Evolutionary conservation across 352 stramenopile genomes (phyloP).

Genomic region (Plasmopara muralis): DNA sequence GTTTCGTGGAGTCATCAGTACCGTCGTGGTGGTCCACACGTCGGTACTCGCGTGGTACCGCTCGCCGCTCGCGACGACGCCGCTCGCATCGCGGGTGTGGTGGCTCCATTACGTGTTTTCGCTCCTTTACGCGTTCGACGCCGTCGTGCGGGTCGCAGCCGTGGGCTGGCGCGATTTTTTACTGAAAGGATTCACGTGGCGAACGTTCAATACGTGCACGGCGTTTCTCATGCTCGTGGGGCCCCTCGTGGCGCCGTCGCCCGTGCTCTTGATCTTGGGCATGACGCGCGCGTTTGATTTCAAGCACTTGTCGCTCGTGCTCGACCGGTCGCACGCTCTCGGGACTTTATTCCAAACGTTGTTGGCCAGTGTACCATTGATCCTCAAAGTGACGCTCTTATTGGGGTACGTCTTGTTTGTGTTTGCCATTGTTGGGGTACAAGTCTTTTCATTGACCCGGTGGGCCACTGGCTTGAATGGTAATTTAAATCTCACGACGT

Average conservation of each 20-base stretch:
- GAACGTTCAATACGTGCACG: slow-evolving; percentile 64
- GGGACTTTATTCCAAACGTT: slow-evolving; percentile 73
- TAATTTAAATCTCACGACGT: slow-evolving; percentile 73
- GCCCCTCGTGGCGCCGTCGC: slow-evolving; percentile 49
- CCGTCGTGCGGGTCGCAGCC: slow-evolving; percentile 55
- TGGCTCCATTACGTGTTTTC: slow-evolving; percentile 77
- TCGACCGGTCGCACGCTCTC: slow-evolving; percentile 63
- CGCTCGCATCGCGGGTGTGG: slow-evolving; percentile 47
- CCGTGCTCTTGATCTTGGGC: slow-evolving; percentile 62
- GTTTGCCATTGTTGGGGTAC: slow-evolving; percentile 75
- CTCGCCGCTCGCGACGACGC: slow-evolving; percentile 36
- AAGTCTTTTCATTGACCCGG: slow-evolving; percentile 74
- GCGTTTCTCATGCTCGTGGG: slow-evolving; percentile 75
- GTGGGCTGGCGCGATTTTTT: slow-evolving; percentile 78
- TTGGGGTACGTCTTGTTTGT: slow-evolving; percentile 78
- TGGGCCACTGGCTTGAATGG: slow-evolving; percentile 69
- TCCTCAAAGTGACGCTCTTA: slow-evolving; percentile 74
- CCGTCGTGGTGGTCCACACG: slow-evolving; percentile 59
- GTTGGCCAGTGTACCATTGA: slow-evolving; percentile 52
- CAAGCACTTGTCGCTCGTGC: slow-evolving; percentile 71
- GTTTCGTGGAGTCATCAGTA: slow-evolving; percentile 60
- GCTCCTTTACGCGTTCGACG: slow-evolving; percentile 69
- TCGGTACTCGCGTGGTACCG: slow-evolving; percentile 68
- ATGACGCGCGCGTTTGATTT: slow-evolving; percentile 80
- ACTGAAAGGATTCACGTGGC: slow-evolving; percentile 80